A percentile compares a stretch with the other conserved stretches of the same genome.
These are phyloP conservation scores for Diospyros kaki DNA, from an alignment of 148 eudicot genomes.

Conservation along the genomic window DNA sequence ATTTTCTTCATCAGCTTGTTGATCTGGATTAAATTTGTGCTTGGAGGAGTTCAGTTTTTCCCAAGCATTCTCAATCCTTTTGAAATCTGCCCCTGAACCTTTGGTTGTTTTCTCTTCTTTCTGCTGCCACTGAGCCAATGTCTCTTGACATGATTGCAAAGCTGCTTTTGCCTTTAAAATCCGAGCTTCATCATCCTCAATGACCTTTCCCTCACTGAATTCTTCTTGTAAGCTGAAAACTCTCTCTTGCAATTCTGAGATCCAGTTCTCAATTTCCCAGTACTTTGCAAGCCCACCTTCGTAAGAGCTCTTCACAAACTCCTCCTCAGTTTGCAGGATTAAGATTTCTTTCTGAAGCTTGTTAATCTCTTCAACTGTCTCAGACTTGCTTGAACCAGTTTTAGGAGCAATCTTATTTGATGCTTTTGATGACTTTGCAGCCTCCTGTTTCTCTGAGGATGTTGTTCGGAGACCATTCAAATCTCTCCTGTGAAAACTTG, in stretches of 20 bases:
- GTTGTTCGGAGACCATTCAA: no score
- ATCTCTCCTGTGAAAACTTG: no score
- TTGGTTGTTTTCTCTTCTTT: conserved; percentile 52
- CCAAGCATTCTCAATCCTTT: conserved; percentile 52
- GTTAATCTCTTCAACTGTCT: conserved; percentile 77
- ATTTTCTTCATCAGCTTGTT: conserved; percentile 19
- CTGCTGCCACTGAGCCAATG: conserved; percentile 59
- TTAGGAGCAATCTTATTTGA: conserved; percentile 20
- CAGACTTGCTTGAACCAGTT: conserved; percentile 60
- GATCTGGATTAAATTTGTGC: conserved; percentile 28
- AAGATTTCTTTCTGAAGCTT: conserved; percentile 75
- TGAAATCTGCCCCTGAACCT: conserved; percentile 49
- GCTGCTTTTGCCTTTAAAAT: conserved; percentile 82
- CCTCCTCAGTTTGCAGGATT: conserved; percentile 75
- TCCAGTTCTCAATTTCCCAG: conserved; percentile 64
- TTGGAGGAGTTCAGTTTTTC: conserved; percentile 46
- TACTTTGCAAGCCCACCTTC: conserved; percentile 71
- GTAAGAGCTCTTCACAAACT: conserved; percentile 84
- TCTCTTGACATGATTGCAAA: conserved; percentile 67
- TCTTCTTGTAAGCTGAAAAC: conserved; percentile 76
- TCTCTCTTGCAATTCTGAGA: conserved; percentile 60
- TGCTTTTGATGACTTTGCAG: no score
- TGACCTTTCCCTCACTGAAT: conserved; percentile 48
- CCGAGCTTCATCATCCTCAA: conserved; percentile 79
- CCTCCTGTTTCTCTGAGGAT: no score